These are phyloP conservation scores for Urochloa ruziziensis DNA, from an alignment of 176 grass and related monocot genomes.

Conservation along the genomic window DNA sequence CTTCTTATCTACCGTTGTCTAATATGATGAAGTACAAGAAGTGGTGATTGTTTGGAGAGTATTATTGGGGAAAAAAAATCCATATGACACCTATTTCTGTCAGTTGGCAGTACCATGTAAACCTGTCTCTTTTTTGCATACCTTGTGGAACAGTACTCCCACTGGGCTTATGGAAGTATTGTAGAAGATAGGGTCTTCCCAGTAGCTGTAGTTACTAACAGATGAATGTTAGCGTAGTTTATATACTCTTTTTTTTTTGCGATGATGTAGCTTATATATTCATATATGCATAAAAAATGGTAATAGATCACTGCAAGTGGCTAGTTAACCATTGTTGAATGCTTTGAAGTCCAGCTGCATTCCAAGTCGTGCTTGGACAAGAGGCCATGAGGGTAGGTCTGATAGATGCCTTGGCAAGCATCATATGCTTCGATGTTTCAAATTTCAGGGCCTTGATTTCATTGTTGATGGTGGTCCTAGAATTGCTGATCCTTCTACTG, in stretches of 20 bases:
- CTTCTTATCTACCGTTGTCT: not conserved
- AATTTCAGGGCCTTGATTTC: slow-evolving; percentile 89
- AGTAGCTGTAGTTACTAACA: not conserved
- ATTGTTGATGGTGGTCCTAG: slow-evolving; percentile 83
- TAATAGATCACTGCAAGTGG: not conserved
- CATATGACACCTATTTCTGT: not conserved
- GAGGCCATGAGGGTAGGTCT: no score
- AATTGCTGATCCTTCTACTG: slow-evolving; percentile 86
- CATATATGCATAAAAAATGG: not conserved
- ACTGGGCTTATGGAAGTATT: not conserved
- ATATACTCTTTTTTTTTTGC: no score
- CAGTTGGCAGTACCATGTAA: no score
- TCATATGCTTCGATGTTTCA: slow-evolving; percentile 3
- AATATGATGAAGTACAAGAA: not conserved
- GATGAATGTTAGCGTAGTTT: not conserved
- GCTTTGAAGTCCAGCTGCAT: not conserved
- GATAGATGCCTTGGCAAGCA: not conserved
- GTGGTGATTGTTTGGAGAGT: not conserved
- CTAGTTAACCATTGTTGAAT: slow-evolving; percentile 3
- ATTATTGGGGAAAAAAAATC: not conserved
- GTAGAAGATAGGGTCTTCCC: not conserved
- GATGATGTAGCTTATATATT: not conserved
- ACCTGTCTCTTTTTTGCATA: no score
- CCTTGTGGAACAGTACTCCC: no score
- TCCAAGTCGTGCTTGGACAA: not conserved